Conservation (phyloP, 2,329 filamentous ascomycete species). For the Stachybotrys chlorohalonatus region DNA sequence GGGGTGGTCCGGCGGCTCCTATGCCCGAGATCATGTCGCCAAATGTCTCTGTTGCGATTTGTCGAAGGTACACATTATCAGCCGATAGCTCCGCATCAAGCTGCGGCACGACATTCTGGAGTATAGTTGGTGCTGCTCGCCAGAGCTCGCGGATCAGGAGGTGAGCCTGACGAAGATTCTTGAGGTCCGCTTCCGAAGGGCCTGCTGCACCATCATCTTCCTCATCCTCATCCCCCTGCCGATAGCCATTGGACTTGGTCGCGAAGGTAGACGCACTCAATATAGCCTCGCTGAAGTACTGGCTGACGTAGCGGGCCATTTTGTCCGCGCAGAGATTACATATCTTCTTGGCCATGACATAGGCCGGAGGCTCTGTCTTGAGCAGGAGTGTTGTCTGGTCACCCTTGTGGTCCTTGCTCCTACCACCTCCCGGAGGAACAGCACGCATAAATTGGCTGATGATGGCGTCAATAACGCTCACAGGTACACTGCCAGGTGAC, state of each 20-base stretch:
- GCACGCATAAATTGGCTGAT: conserved; percentile 93
- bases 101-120: conserved; percentile 90
- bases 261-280: conserved; percentile 67
- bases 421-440: conserved; percentile 58
- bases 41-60: conserved; percentile 85
- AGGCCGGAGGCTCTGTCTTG: conserved; percentile 84
- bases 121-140: conserved; percentile 79
- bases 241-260: conserved; percentile 45
- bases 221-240: conserved; percentile 53
- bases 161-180: conserved; percentile 84
- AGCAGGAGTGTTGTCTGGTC: conserved; percentile 77
- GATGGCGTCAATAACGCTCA: conserved; percentile 81
- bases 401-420: conserved; percentile 56
- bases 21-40: conserved; percentile 94
- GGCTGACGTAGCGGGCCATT: conserved; percentile 88
- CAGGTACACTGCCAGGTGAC: conserved; percentile 59
- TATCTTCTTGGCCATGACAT: conserved; percentile 92
- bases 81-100: conserved; percentile 86
- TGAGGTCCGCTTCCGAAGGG: conserved; percentile 74
- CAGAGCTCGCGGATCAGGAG: conserved; percentile 83
- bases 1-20: conserved; percentile 78
- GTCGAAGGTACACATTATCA: conserved; percentile 77
- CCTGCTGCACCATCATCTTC: conserved; percentile 51
- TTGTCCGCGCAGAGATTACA: conserved; percentile 86
- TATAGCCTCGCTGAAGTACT: conserved; percentile 96